Evolutionary conservation across 2,329 filamentous ascomycete species (phyloP), one percentile per base, ranked within the genome.

Genomic region (Cladosporium sp.): DNA sequence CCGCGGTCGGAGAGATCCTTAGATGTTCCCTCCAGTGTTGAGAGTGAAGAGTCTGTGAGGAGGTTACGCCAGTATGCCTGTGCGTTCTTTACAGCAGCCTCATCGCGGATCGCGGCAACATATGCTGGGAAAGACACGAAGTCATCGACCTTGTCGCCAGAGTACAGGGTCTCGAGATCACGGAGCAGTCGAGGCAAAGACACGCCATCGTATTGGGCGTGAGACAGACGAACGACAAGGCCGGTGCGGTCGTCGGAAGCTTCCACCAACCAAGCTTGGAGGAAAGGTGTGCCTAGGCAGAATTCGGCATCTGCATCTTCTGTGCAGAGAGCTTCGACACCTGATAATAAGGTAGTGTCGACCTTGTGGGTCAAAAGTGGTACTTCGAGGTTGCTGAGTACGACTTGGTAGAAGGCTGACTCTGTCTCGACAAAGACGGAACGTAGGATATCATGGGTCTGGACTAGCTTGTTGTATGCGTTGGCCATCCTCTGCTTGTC

Each of bases 391-490:
- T 55, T 28, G 38, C 38, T 65, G 32, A 65, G 30, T 7, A 59
- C 54, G 21, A 65, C 54, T 52, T 65, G 63, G 24, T 52, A 59
- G 21, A 51, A 59, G 11, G 21, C 21, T 14, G 63, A 30, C 21
- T 59, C 54, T 2, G 34, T 38, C 18, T 54, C 26, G 7, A 79
- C 70, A n/a, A 80, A 74, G 2, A 78, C 73, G 6, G 80, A 81
- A 2, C 80, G 75, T 18, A 64, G 75, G 51, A 77, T 78, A 4
- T 73, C 75, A 4, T 26, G 81, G 78, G 66, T 82, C 79, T 65
- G 76, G 1, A 90, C 84, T 3, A 90, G 83, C 38, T 86, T 78
- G 59, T 82, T 80, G 68, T 85, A 88, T 58, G 81, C 81, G 21
- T 76, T 67, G 36, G 83, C 78, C 28, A 89, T 80, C 14, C 81